Percentiles rank a stretch among this genome's conserved stretches.
phyloP scores from a whole-genome alignment of 2,329 filamentous ascomycete genomes.

The Pestalotiopsis sp. region DNA sequence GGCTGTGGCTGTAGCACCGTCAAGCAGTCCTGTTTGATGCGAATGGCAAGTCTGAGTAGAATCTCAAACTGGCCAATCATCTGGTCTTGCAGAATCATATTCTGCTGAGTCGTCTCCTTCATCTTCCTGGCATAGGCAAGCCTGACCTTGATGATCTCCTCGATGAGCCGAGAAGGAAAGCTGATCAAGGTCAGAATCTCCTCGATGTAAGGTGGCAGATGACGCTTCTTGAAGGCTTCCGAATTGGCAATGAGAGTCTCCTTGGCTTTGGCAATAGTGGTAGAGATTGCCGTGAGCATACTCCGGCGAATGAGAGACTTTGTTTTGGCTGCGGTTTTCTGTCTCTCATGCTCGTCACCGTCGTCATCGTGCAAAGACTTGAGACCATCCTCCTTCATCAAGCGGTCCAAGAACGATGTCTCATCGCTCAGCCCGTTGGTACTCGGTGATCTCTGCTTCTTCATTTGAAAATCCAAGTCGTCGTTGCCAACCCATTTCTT shows the following conservation, averaged over 20 bases:
- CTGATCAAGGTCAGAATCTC: constrained; percentile 95
- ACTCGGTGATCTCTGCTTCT: constrained; percentile 66
- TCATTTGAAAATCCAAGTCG: constrained; percentile 85
- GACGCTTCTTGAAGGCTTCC: constrained; percentile 79
- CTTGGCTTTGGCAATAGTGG: constrained; percentile 92
- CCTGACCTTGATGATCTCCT: constrained; percentile 92
- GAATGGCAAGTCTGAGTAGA: constrained; percentile 84
- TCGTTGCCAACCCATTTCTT: constrained; percentile 97
- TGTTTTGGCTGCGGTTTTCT: constrained; percentile 36
- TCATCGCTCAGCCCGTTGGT: constrained; percentile 81
- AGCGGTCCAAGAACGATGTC: constrained; percentile 87
- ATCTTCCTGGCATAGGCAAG: constrained; percentile 91
- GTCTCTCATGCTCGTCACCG: constrained; percentile 45
- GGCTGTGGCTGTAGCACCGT: constrained; percentile 81
- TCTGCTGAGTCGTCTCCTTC: constrained; percentile 91
- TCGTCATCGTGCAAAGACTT: constrained; percentile 88
- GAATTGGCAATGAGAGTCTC: constrained; percentile 85
- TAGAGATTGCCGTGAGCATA: constrained; percentile 80
- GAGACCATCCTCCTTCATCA: constrained; percentile 93
- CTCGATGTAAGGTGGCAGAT: constrained; percentile 94
- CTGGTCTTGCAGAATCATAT: constrained; percentile 91
- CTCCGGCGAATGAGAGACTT: constrained; percentile 56
- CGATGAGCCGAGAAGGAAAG: constrained; percentile 91
- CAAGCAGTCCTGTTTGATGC: constrained; percentile 88
- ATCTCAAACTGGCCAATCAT: constrained; percentile 98